Conservation (phyloP, 2,329 filamentous ascomycete genomes). For the Emericellopsis cladophorae region DNA sequence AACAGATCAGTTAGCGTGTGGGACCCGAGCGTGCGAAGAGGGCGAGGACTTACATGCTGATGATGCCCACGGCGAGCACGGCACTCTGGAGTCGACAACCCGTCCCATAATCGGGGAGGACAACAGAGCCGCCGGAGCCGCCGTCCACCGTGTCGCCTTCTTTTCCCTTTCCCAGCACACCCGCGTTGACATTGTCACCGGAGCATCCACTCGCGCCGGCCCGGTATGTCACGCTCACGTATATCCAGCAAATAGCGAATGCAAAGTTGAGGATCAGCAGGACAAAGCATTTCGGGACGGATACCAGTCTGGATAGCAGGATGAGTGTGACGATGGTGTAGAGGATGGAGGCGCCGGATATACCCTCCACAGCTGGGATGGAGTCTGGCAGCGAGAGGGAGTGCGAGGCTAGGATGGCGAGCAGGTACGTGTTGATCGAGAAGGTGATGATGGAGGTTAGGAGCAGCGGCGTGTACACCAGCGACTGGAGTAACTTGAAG, state of each 20-base stretch:
- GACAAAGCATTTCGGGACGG: conserved; percentile 59
- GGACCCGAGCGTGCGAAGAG: not conserved
- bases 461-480: conserved; percentile 64
- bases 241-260: conserved; percentile 69
- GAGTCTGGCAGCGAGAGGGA: conserved; percentile 48
- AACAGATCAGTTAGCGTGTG: not conserved
- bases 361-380: conserved; percentile 63
- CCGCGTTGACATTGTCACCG: conserved; percentile 45
- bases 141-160: conserved; percentile 31
- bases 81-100: conserved; percentile 69
- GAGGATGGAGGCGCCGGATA: conserved; percentile 60
- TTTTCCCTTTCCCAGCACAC: conserved; percentile 47
- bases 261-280: conserved; percentile 59
- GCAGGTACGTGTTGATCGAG: conserved; percentile 74
- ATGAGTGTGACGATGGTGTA: conserved; percentile 65
- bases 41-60: conserved; percentile 47
- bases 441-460: conserved; percentile 61
- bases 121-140: conserved; percentile 31
- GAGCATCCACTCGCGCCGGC: conserved; percentile 54
- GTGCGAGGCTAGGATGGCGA: conserved; percentile 58
- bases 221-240: conserved; percentile 64
- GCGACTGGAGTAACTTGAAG: conserved; percentile 57
- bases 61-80: conserved; percentile 64
- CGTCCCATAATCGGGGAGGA: conserved; percentile 30
- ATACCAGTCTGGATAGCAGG: conserved; percentile 66